Evolutionary conservation across 331 rosid genomes (phyloP), one percentile per base, ranked within the genome.

Genomic region (Arachis monticola): DNA sequence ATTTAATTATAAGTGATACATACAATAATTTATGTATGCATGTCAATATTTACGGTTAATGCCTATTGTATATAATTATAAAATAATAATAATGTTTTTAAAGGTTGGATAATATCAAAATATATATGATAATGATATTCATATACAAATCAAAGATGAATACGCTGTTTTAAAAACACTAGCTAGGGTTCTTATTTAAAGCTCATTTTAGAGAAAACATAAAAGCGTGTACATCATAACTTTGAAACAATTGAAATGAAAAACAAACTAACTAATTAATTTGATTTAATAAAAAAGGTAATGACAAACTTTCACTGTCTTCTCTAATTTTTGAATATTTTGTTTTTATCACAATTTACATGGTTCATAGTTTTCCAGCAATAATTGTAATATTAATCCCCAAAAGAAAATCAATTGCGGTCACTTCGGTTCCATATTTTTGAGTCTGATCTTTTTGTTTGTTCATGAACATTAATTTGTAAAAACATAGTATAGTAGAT

Each of bases 301-400:
- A 72, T 55, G 74, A 65, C 78, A 75, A 71, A 51, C 65, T 81
- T 58, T 61, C 77, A 35, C 76, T 77, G 10, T 53, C 58, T 35
- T 46, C 14, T 32, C 2, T 30, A 40, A 64, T 58, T 68, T 72
- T 38, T 62, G 31, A 69, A 5, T 13, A 10, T 51, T 51, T 51
- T 51, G 12, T 11, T 45, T 12, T 42, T 76, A 73, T 74, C 48
- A 12, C 51, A 63, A 52, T 79, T 79, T 80, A 48, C 67, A 48
- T 83, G 90, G 92, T 31, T 69, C 83, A 65, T 48, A 82, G 46
- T 84, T 84, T 73, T 85, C 83, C 82, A 83, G 31, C 59, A 75
- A 47, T 77, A 62, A 53, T 71, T 1, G 38, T 53, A 7, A 9
- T 50, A 7, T 6, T 50, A 14, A 42, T 45, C 46, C 9, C 7